Base-by-base conservation (phyloP, 495 filamentous ascomycete genomes). In the Clohesyomyces aquaticus region DNA sequence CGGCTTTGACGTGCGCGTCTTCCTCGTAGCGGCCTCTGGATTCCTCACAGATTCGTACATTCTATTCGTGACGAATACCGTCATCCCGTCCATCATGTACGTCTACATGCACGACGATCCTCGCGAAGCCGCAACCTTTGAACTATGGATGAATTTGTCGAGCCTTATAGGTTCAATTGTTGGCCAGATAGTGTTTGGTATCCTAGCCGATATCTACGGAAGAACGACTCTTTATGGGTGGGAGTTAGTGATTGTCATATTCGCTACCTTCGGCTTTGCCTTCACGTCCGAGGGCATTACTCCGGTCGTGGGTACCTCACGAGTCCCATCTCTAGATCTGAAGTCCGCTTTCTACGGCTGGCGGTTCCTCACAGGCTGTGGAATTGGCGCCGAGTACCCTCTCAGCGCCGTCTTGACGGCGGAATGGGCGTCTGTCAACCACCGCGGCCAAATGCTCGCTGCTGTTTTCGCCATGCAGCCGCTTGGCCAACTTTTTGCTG, bases 21-120 rank as follows among this genome's bases (percentile, higher is more conserved):
- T 45, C 49, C 16, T 57, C 1, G 87, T 89, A 3, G 85, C 86
- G 12, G 85, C 83, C 18, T 82, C 85, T 0, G 87, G 87, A 18
- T 89, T 89, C 68, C 82, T 89, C 54, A 85, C 87, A 10, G 85
- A 87, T 74, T 84, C 83, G 63, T 88, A 88, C 62, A 85, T 83
- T 38, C 87, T 92, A 16, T 89, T 89, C 65, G 83, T 84, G 21
- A 85, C 80, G 64, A 89, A 89, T 51, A 81, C 86, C 66, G 77
- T 87, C 54, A 74, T 85, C 1, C 85, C 87, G 0, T 84, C 83
- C 71, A 74, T 88, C 16, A 76, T 78, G 35, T 85, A 82, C 68
- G 80, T 89, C 26, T 90, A 89, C 72, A 88, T 84, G 78, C 74
- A 76, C 35, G 66, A 74, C 22, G 55, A 76, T 2, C 77, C 77